These are phyloP conservation scores for Phylloporus rhodoxanthus DNA, from an alignment of 768 basidiomycete species.

Conservation along the genomic window DNA sequence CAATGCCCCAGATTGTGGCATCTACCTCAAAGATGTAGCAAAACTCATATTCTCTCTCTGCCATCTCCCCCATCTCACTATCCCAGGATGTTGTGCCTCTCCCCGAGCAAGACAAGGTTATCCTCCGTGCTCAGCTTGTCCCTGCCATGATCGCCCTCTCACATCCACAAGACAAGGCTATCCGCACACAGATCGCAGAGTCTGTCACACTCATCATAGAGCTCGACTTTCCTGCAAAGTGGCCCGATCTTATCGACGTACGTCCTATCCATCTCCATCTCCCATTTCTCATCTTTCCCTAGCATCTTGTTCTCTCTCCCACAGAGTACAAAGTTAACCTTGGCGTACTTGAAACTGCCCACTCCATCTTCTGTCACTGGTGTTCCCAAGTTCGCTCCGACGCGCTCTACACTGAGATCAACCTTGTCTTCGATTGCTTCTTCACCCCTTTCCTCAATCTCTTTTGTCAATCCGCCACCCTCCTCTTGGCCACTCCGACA, in stretches of 20 bases:
- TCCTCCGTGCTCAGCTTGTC: constrained; percentile 72
- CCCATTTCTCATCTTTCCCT: constrained; percentile 11
- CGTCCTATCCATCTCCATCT: constrained; percentile 29
- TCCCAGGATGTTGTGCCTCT: constrained; percentile 68
- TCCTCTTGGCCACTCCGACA: constrained; percentile 41
- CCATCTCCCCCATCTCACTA: background rate
- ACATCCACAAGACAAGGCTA: constrained; percentile 58
- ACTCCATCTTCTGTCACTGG: constrained; percentile 95
- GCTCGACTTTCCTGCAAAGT: constrained; percentile 83
- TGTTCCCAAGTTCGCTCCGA: constrained; percentile 86
- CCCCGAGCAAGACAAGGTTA: constrained; percentile 61
- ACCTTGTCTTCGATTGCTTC: constrained; percentile 81
- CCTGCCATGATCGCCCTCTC: constrained; percentile 89
- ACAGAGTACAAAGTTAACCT: constrained; percentile 83
- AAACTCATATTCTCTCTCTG: constrained; percentile 42
- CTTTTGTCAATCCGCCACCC: constrained; percentile 59
- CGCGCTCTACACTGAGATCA: constrained; percentile 83
- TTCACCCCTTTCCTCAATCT: constrained; percentile 78
- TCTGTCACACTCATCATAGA: constrained; percentile 88
- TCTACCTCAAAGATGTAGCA: constrained; percentile 90
- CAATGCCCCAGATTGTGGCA: constrained; percentile 57
- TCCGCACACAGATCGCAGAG: constrained; percentile 87
- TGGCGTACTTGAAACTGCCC: constrained; percentile 88
- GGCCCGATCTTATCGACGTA: constrained; percentile 89
- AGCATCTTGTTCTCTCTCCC: constrained; percentile 88